These are phyloP conservation scores for Irpex lacteus DNA, from an alignment of 1,284 basidiomycete genomes.

Conservation along the genomic window DNA sequence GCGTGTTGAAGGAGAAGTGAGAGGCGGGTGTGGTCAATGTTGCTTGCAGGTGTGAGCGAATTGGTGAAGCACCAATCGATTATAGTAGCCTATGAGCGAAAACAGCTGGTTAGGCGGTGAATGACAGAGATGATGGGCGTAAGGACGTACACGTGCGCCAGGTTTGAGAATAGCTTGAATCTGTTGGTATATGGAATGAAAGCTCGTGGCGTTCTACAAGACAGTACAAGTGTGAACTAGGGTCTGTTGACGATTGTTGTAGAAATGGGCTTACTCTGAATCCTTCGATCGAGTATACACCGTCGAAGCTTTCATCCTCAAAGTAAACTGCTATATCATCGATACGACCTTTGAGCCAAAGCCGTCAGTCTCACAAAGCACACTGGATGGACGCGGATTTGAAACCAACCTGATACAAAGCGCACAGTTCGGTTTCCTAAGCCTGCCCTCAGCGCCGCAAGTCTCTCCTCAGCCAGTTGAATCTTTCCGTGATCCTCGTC, in stretches of 20 bases:
- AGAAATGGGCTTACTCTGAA: background rate
- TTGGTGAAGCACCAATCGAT: slow-evolving; percentile 99
- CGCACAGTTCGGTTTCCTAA: background rate
- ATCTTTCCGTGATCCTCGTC: slow-evolving; percentile 99
- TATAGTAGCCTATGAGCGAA: slow-evolving; percentile 74
- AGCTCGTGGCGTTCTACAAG: background rate
- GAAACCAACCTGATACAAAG: background rate
- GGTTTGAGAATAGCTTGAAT: background rate
- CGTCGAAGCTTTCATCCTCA: slow-evolving; percentile 92
- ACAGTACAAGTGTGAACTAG: background rate
- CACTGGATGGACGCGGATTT: background rate
- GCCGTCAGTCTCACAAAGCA: background rate
- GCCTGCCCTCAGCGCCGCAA: background rate
- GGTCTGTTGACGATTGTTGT: background rate
- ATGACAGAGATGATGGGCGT: background rate
- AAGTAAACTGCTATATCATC: slow-evolving; percentile 93
- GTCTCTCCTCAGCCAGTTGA: slow-evolving; percentile 24
- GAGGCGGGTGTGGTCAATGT: slow-evolving; percentile 84
- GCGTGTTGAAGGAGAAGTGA: slow-evolving; percentile 91
- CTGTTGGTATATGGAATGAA: background rate
- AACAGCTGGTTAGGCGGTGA: slow-evolving; percentile 4
- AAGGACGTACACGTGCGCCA: slow-evolving; percentile 37
- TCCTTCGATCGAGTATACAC: slow-evolving; percentile 36
- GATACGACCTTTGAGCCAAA: slow-evolving; percentile 75
- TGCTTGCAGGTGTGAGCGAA: slow-evolving; percentile 72